Evolutionary conservation across 495 filamentous ascomycete genomes (phyloP).

Genomic region (Alectoria sarmentosa): DNA sequence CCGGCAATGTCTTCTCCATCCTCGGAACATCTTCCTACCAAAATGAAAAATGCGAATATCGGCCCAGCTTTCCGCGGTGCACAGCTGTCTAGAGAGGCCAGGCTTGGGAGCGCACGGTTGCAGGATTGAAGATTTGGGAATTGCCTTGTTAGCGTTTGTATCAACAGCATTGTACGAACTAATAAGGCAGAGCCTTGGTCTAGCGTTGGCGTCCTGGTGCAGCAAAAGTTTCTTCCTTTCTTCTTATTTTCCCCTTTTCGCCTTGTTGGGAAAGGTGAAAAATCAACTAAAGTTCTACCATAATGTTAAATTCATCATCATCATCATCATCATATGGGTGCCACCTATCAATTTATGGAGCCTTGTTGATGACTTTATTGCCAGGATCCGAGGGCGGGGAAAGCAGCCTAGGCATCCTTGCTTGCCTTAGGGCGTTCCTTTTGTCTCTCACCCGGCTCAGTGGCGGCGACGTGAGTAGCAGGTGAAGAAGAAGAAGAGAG

Average conservation of each 20-base stretch:
- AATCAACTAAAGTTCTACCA: neutral
- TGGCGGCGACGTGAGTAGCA: too few relatives aligned
- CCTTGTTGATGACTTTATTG: neutral
- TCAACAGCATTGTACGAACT: conserved; percentile 10
- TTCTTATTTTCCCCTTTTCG: neutral
- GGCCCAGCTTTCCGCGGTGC: neutral
- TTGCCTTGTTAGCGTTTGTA: conserved; percentile 10
- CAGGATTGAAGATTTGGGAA: neutral
- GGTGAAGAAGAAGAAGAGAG: too few relatives aligned
- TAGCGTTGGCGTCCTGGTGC: conserved; percentile 20
- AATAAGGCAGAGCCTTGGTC: conserved; percentile 10
- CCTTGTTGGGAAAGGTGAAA: neutral
- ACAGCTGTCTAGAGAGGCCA: neutral
- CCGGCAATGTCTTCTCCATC: conserved; percentile 1
- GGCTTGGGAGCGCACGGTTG: conserved; percentile 11
- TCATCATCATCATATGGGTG: neutral
- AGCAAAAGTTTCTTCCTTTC: conserved; percentile 12
- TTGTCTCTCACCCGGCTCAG: neutral
- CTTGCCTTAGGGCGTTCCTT: neutral
- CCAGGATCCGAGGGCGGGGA: neutral
- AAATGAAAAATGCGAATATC: conserved; percentile 14
- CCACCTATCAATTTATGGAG: neutral
- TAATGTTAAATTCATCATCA: neutral
- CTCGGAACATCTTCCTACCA: neutral
- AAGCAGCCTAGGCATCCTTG: neutral